A percentile compares a stretch with the other conserved stretches of the same genome.
Conservation (phyloP, 2,329 filamentous ascomycete genomes). For the Exophiala calicioides region DNA sequence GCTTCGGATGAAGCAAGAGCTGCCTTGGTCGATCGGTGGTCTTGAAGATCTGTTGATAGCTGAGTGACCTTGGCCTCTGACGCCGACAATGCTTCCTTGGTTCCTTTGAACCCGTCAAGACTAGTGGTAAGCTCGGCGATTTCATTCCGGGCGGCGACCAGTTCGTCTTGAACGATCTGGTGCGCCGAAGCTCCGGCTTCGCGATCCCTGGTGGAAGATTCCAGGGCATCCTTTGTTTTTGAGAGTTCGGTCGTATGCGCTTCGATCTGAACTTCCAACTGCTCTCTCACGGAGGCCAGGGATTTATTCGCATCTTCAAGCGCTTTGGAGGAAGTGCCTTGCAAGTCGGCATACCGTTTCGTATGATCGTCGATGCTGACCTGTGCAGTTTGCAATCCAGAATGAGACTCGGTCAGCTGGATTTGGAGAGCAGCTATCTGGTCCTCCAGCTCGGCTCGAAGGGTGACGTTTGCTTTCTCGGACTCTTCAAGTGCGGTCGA, state of each 20-base stretch:
- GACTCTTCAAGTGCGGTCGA: constrained; percentile 21
- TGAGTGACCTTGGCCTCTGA: constrained; percentile 17
- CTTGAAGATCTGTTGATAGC: constrained; percentile 14
- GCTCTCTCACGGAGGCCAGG: constrained; percentile 3
- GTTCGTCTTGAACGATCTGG: constrained; percentile 16
- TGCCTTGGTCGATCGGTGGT: constrained; percentile 7
- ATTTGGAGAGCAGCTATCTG: constrained; percentile 69
- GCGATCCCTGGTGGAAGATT: constrained; percentile 11
- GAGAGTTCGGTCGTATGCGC: constrained; percentile 18
- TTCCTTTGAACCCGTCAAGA: constrained; percentile 14
- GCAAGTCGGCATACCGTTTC: constrained; percentile 22
- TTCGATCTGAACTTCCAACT: constrained; percentile 24
- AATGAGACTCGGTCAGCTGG: constrained; percentile 65
- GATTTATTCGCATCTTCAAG: constrained; percentile 20
- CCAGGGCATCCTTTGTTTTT: constrained; percentile 12
- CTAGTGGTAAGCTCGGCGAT: constrained; percentile 18
- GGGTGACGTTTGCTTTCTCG: constrained; percentile 14
- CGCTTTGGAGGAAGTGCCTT: constrained; percentile 19
- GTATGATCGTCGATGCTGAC: constrained; percentile 16
- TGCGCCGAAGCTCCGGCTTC: constrained; percentile 16
- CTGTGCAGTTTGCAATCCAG: constrained; percentile 52
- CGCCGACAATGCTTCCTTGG: constrained; percentile 12
- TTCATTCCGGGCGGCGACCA: constrained; percentile 12
- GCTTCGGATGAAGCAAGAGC: constrained; percentile 18
- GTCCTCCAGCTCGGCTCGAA: constrained; percentile 62